Base-by-base conservation (phyloP, 345 rosid species). In the Bruguiera sexangula region DNA sequence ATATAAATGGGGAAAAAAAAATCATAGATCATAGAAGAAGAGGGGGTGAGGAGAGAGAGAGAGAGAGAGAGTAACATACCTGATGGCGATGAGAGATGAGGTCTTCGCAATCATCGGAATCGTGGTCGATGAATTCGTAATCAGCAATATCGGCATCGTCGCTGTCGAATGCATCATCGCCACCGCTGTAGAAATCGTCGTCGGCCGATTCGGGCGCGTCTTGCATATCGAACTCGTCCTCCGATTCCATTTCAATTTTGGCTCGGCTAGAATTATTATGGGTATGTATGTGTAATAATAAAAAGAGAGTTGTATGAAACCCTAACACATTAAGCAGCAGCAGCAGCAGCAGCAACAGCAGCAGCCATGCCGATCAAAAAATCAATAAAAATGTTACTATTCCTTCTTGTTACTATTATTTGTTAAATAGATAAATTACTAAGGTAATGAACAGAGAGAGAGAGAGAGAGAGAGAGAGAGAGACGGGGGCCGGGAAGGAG, bases 161-260 rank as follows among this genome's bases (percentile, higher is more conserved):
- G 76, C 75, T 78, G 59, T 81, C 89, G 54, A 66, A 72, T 0
- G 72, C 79, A 19, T 81, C 92, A 21, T 84, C 94, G 43, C 83
- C 85, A 71, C 92, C 94, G 78, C 92, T 85, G 75, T 91, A 91
- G 85, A 87, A 88, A 78, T 84, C 90, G 51, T 90, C 96, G 57
- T 88, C 93, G 46, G 79, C 92, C 1, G 88, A 84, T 66, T 82
- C 86, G 27, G 73, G 75, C 24, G 85, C 82, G 60, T 86, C 87
- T 6, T 80, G 84, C 87, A 86, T 83, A 62, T 83, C 83, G 63
- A 75, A 46, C 9, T 86, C 87, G 22, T 86, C 85, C 73, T 86
- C 85, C 53, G 87, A 83, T 36, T 80, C 87, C 87, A 83, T 81
- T 48, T 0, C 20, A 34, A 55, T 13, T 4, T 37, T 36, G 3